These are phyloP conservation scores for Aspergillus amoenus DNA, from an alignment of 2,329 filamentous ascomycete genomes.

Conservation along the genomic window DNA sequence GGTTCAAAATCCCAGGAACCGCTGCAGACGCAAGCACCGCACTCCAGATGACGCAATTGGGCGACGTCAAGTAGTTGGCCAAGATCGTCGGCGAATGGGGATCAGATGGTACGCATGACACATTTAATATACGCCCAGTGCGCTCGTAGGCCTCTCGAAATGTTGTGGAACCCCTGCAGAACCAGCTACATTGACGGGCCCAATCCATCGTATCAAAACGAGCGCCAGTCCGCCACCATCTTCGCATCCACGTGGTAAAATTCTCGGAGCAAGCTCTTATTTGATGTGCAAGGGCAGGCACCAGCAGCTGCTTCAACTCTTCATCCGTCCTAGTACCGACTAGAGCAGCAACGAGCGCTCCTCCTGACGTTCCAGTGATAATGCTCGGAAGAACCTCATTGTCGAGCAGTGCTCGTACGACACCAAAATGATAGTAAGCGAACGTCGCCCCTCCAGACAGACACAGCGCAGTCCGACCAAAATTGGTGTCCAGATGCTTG, in stretches of 20 bases:
- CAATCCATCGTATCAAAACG: conserved; percentile 92
- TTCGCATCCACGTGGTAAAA: conserved; percentile 70
- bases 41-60: conserved; percentile 98
- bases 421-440: conserved; percentile 94
- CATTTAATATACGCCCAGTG: conserved; percentile 91
- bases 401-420: conserved; percentile 85
- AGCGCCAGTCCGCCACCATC: conserved; percentile 92
- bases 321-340: conserved; percentile 88
- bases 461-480: conserved; percentile 87
- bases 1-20: conserved; percentile 93
- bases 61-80: conserved; percentile 91
- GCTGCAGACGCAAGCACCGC: conserved; percentile 92
- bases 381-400: conserved; percentile 84
- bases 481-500: conserved; percentile 86
- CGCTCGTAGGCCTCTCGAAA: conserved; percentile 93
- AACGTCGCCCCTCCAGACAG: conserved; percentile 91
- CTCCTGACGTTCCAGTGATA: conserved; percentile 94
- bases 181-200: conserved; percentile 84
- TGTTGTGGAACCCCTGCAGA: conserved; percentile 84
- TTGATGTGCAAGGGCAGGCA: conserved; percentile 79
- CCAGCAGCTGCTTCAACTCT: conserved; percentile 78
- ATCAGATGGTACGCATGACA: conserved; percentile 92
- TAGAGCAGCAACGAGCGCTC: conserved; percentile 82
- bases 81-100: conserved; percentile 90
- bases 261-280: conserved; percentile 85